Evolutionary conservation across 345 rosid genomes (phyloP).

Genomic region (Cardamine resedifolia): DNA sequence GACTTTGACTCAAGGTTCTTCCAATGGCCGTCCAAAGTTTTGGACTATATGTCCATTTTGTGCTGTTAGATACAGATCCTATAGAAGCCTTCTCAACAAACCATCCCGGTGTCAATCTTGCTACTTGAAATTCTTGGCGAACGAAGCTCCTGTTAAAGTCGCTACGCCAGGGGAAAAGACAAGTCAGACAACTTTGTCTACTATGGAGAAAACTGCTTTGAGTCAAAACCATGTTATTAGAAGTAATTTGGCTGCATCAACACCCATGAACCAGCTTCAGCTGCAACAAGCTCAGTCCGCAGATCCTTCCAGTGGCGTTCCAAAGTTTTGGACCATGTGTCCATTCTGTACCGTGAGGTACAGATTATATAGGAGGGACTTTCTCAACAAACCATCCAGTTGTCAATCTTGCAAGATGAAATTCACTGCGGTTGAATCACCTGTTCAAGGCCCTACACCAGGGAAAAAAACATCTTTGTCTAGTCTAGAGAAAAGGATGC

Average conservation of each 20-base stretch:
- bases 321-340: background rate
- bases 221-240: background rate
- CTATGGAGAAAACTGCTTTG: background rate
- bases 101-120: background rate
- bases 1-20: background rate
- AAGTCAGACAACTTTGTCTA: background rate
- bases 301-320: background rate
- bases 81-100: conserved; percentile 4
- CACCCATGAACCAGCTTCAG: background rate
- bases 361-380: background rate
- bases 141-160: background rate
- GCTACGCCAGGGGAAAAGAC: background rate
- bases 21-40: background rate
- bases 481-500: background rate
- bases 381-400: background rate
- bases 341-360: background rate
- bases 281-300: background rate
- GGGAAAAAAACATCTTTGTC: background rate
- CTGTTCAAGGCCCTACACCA: background rate
- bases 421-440: background rate
- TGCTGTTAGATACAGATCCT: background rate
- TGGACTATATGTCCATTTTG: background rate
- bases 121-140: background rate
- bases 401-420: background rate
- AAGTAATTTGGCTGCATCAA: background rate